A percentile compares a stretch with the other conserved stretches of the same genome.
Conservation (phyloP, 2,329 filamentous ascomycete species). For the Nemania sp. region DNA sequence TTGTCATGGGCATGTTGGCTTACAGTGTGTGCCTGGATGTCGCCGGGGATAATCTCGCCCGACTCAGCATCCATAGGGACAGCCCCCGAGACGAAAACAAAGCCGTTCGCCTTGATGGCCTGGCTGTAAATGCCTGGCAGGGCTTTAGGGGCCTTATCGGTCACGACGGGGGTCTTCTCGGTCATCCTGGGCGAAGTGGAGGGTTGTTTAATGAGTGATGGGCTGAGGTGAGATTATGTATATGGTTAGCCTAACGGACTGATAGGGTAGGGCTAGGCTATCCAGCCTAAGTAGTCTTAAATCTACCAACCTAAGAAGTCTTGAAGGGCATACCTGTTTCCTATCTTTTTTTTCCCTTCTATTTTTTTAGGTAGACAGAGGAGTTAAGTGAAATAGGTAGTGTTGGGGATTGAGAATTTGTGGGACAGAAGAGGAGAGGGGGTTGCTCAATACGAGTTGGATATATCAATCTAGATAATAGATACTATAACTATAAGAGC, state of each 20-base stretch:
- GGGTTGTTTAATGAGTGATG: slow-evolving; percentile 16
- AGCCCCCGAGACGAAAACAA: slow-evolving; percentile 78
- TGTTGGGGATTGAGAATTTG: too few species aligned
- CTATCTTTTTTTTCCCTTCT: neutral
- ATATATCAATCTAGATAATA: too few species aligned
- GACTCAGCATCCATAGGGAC: slow-evolving; percentile 72
- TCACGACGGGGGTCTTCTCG: slow-evolving; percentile 54
- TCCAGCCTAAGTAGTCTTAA: neutral
- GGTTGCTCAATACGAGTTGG: too few species aligned
- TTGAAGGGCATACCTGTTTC: neutral
- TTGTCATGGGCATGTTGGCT: slow-evolving; percentile 30
- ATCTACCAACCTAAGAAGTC: neutral
- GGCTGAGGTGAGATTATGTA: slow-evolving; percentile 26
- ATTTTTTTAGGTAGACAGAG: neutral
- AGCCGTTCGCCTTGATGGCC: slow-evolving; percentile 75
- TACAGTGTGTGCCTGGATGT: slow-evolving; percentile 73
- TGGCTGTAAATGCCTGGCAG: slow-evolving; percentile 58
- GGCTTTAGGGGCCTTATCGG: slow-evolving; percentile 57
- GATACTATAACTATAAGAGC: too few species aligned
- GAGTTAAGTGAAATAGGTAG: neutral
- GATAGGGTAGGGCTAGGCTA: neutral
- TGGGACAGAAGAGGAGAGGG: too few species aligned
- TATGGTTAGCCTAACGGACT: neutral
- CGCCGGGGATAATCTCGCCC: slow-evolving; percentile 71
- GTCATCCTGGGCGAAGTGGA: slow-evolving; percentile 48